Conservation (phyloP, 345 rosid genomes). For the Geranium rotundifolium region DNA sequence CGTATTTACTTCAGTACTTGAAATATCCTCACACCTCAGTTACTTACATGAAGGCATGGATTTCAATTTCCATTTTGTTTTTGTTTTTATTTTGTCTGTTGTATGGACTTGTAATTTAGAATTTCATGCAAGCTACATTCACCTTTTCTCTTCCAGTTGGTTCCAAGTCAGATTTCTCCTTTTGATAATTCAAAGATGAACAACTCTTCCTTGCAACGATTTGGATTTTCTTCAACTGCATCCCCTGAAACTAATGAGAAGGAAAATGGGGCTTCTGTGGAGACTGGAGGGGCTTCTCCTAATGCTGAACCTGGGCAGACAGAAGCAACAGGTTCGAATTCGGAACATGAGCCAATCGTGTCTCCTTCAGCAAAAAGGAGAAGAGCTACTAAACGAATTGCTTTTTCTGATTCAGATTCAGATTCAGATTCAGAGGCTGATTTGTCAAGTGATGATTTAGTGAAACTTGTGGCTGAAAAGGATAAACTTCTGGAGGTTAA, state of each 20-base stretch:
- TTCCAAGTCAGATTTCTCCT: constrained; percentile 26
- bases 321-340: constrained; percentile 27
- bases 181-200: constrained; percentile 25
- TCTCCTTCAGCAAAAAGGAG: constrained; percentile 24
- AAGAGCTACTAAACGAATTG: constrained; percentile 31
- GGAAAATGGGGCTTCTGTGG: constrained; percentile 21
- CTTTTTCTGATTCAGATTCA: constrained; percentile 34
- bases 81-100: not conserved
- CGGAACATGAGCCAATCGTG: constrained; percentile 15
- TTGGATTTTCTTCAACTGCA: constrained; percentile 55
- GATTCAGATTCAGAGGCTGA: constrained; percentile 56
- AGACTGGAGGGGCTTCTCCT: not conserved
- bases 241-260: constrained; percentile 40
- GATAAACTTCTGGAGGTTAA: constrained; percentile 62
- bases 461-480: constrained; percentile 62
- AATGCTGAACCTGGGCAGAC: constrained; percentile 12
- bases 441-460: constrained; percentile 58
- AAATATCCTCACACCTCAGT: not conserved
- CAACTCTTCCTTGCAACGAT: constrained; percentile 29
- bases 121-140: not conserved
- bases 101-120: not conserved
- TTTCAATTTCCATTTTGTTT: not conserved
- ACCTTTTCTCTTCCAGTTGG: constrained; percentile 25
- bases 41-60: not conserved
- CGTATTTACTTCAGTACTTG: not conserved